These are phyloP conservation scores for Sindora glabra DNA, from an alignment of 306 rosid species.

Conservation along the genomic window DNA sequence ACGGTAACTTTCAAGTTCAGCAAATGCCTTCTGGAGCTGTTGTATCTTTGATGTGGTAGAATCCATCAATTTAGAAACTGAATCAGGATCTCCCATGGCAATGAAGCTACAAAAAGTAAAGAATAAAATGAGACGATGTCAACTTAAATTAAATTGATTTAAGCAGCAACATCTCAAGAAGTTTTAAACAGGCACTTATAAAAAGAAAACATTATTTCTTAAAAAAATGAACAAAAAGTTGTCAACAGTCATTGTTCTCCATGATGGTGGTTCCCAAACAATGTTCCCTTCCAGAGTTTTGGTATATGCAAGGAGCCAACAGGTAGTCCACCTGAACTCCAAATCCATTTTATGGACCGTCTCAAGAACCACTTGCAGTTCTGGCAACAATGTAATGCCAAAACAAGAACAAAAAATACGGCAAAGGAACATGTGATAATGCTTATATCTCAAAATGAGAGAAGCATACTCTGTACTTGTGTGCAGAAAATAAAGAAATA, in stretches of 20 bases:
- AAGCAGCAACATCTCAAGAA: not conserved
- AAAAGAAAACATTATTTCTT: not conserved
- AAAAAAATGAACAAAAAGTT: not conserved
- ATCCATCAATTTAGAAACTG: constrained; percentile 71
- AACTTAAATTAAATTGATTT: not conserved
- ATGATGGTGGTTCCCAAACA: not conserved
- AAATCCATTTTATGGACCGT: not conserved
- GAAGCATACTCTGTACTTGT: no score
- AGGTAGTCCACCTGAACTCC: not conserved
- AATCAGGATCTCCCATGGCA: constrained; percentile 68
- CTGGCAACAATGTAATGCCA: not conserved
- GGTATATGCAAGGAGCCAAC: not conserved
- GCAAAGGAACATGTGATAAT: no score
- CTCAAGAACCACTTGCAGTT: not conserved
- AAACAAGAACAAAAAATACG: not conserved
- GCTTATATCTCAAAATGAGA: no score
- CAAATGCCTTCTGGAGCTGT: constrained; percentile 96
- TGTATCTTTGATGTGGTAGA: constrained; percentile 85
- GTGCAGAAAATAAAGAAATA: no score
- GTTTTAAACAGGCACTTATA: not conserved
- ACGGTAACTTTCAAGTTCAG: constrained; percentile 95
- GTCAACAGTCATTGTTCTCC: no score
- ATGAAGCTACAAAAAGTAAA: constrained; percentile 42
- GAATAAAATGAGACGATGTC: constrained; percentile 5
- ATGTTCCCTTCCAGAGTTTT: not conserved